Evolutionary conservation across 495 filamentous ascomycete species (phyloP), one percentile per base, ranked within the genome.

Genomic region (Hypoxylon lienhwacheense): DNA sequence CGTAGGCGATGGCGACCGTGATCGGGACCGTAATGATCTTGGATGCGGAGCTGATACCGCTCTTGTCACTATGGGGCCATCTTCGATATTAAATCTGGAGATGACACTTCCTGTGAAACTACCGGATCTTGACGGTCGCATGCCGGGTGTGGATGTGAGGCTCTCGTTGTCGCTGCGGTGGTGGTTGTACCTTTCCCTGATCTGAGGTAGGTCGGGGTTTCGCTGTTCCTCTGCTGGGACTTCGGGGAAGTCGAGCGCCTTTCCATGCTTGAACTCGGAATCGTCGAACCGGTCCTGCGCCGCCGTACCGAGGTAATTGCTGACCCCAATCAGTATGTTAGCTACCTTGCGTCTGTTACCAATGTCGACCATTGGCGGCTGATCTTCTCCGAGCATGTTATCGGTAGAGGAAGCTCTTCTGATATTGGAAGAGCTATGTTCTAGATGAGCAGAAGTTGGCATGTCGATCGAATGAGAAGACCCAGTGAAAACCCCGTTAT

Each of bases 191-290:
- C 49, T 54, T 34, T 69, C 61, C 34, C 65, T 55, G n/a, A 79
- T 67, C 2, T 68, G 50, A 5, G 53, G n/a, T 2, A 81, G 64
- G 10, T 61, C 41, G 0, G 39, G 22, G 34, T 79, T 81, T 33
- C 77, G 69, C 11, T 69, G 48, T 11, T 56, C 59, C 43, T 83
- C 80, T 4, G 76, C 79, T 1, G 78, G 78, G 3, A 79, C 68
- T 48, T 74, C 68, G 2, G 80, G 79, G 43, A 76, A 83, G 25
- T 70, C 69, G 4, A 66, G 42, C n/a, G 73, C 72, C 28, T 65
- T 63, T 6, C 72, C 69, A 0, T 54, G 66, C 5, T 72, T 67
- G 48, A 81, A 81, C 1, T 72, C 74, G 1, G 69, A 71, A 21
- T 76, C 68, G 54, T 79, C 73, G 45, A 76, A 77, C 15, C 65